phyloP scores from a whole-genome alignment of 371 early-diverging fungal genomes.

The Basidiobolus meristosporus region DNA sequence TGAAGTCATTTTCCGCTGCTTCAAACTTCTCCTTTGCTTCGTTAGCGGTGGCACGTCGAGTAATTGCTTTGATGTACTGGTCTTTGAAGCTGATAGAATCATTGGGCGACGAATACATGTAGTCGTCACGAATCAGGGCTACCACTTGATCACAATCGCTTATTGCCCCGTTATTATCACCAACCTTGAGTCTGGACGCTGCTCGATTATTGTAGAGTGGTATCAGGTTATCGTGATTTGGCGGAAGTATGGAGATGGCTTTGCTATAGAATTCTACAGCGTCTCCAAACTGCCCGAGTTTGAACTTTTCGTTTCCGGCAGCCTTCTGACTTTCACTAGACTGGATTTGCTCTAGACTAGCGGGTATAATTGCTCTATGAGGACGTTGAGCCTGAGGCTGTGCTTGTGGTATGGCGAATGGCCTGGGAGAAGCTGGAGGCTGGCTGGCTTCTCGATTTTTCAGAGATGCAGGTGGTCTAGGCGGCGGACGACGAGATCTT shows the following conservation, averaged over 20 bases:
- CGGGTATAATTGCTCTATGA: no score
- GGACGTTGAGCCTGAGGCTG: no score
- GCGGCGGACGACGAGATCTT: no score
- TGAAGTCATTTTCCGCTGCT: no score
- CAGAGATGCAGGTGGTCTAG: no score
- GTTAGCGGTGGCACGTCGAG: constrained; percentile 57
- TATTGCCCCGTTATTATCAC: constrained; percentile 50
- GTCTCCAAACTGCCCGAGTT: constrained; percentile 71
- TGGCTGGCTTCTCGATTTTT: no score
- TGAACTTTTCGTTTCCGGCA: constrained; percentile 78
- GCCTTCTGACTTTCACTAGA: no score
- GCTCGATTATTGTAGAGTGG: constrained; percentile 79
- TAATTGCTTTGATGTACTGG: constrained; percentile 46
- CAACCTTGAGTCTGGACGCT: constrained; percentile 61
- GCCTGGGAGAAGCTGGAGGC: no score
- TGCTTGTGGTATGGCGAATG: no score
- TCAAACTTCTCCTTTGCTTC: constrained; percentile 65
- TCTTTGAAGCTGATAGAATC: constrained; percentile 29
- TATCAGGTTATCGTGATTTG: constrained; percentile 36
- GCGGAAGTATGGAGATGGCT: constrained; percentile 35
- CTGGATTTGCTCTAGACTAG: no score
- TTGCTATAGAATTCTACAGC: constrained; percentile 52
- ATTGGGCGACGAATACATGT: no score
- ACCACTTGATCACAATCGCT: constrained; percentile 32
- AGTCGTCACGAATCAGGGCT: no score